A percentile compares a stretch with the other conserved stretches of the same genome.
These are phyloP conservation scores for Auricularia heimuer DNA, from an alignment of 768 basidiomycete species.

Conservation along the genomic window DNA sequence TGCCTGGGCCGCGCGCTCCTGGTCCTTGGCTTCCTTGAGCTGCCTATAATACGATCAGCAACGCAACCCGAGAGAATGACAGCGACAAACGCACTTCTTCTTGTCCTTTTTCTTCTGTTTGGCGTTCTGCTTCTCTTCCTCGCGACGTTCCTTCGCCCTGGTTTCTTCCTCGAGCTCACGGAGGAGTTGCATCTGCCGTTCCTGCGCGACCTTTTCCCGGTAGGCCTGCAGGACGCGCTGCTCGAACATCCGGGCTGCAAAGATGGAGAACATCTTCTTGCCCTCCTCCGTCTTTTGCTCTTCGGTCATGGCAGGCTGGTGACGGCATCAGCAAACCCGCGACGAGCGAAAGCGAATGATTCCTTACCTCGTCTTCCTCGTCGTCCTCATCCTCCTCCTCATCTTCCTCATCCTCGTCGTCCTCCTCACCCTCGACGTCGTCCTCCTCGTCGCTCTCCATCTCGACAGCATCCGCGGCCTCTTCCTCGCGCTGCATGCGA, in stretches of 20 bases:
- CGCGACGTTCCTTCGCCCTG: slow-evolving; percentile 72
- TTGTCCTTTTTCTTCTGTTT: slow-evolving; percentile 99
- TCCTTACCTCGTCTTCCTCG: slow-evolving; percentile 31
- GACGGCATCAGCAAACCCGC: slow-evolving; percentile 7
- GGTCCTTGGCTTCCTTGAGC: slow-evolving; percentile 89
- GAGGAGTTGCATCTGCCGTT: slow-evolving; percentile 85
- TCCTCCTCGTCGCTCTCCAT: slow-evolving; percentile 52
- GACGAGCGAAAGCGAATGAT: slow-evolving; percentile 3
- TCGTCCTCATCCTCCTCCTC: slow-evolving; percentile 57
- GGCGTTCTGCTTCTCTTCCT: slow-evolving; percentile 85
- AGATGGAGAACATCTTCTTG: slow-evolving; percentile 98
- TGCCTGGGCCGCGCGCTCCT: slow-evolving; percentile 73
- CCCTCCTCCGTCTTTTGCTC: slow-evolving; percentile 99
- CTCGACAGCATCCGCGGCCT: slow-evolving; percentile 42
- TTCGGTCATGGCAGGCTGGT: slow-evolving; percentile 67
- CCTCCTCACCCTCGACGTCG: slow-evolving; percentile 49
- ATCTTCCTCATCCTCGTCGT: slow-evolving; percentile 53
- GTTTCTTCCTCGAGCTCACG: slow-evolving; percentile 96
- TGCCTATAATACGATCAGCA: slow-evolving; percentile 37
- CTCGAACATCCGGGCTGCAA: slow-evolving; percentile 99
- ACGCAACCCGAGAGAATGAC: slow-evolving; percentile 5
- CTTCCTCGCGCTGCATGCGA: slow-evolving; percentile 84
- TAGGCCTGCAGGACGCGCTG: slow-evolving; percentile 95
- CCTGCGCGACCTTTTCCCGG: slow-evolving; percentile 93
- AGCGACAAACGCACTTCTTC: slow-evolving; percentile 53